These are phyloP conservation scores for Collybia nuda DNA, from an alignment of 768 basidiomycete genomes.

Conservation along the genomic window DNA sequence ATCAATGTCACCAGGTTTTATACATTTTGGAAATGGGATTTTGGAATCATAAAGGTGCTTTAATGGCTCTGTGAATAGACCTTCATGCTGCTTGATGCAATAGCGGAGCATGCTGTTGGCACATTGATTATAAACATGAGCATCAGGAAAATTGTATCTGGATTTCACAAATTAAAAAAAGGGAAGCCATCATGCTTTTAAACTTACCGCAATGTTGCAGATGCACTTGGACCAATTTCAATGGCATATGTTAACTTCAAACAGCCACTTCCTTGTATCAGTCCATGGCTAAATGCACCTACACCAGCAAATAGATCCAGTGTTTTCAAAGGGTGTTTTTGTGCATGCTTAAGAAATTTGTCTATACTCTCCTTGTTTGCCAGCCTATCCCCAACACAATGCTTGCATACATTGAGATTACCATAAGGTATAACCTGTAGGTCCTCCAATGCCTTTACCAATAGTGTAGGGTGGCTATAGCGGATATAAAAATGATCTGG, in stretches of 20 bases:
- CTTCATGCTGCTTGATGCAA: constrained; percentile 50
- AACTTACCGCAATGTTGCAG: constrained; percentile 58
- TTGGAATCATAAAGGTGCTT: constrained; percentile 37
- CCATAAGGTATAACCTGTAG: constrained; percentile 25
- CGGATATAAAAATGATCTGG: constrained; percentile 57
- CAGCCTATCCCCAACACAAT: constrained; percentile 38
- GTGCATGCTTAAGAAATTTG: constrained; percentile 30
- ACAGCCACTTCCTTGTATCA: constrained; percentile 52
- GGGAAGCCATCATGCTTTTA: background rate
- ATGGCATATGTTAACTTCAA: constrained; percentile 63
- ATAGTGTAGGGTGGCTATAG: constrained; percentile 48
- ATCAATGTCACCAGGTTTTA: constrained; percentile 54
- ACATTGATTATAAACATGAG: constrained; percentile 69
- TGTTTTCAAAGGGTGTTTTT: constrained; percentile 25
- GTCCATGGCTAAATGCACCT: constrained; percentile 63
- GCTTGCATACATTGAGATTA: constrained; percentile 44
- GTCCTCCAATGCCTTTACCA: constrained; percentile 36
- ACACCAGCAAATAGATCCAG: constrained; percentile 52
- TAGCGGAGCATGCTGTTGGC: constrained; percentile 62
- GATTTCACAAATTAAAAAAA: constrained; percentile 4
- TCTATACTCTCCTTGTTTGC: constrained; percentile 23
- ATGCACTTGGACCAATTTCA: constrained; percentile 78
- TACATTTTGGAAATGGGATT: constrained; percentile 40
- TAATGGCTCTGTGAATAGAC: constrained; percentile 38
- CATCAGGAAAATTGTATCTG: constrained; percentile 53